A percentile compares a stretch with the other conserved stretches of the same genome.
phyloP scores from a whole-genome alignment of 2,329 filamentous ascomycete genomes.

The Bimuria novae-zelandiae region DNA sequence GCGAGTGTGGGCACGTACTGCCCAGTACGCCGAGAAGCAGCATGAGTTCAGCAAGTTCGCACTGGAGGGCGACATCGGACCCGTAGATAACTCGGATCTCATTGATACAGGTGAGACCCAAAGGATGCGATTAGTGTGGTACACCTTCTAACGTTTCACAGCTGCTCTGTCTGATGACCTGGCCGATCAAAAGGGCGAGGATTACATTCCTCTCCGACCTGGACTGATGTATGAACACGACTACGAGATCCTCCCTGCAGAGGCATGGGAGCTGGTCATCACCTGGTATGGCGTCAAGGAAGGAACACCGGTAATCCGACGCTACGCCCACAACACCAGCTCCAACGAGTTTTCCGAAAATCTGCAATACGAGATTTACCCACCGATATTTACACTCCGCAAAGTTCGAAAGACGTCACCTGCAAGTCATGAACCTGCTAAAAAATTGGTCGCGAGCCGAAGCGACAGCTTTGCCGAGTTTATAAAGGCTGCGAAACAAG shows the following conservation, averaged over 20 bases:
- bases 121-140: not conserved
- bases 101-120: slow-evolving; percentile 31
- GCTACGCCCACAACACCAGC: slow-evolving; percentile 78
- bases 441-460: slow-evolving; percentile 71
- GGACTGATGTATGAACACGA: slow-evolving; percentile 68
- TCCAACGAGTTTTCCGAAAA: slow-evolving; percentile 62
- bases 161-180: slow-evolving; percentile 29
- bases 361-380: slow-evolving; percentile 80
- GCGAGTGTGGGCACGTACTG: slow-evolving; percentile 41
- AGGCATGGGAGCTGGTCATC: slow-evolving; percentile 80
- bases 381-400: slow-evolving; percentile 82
- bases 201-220: slow-evolving; percentile 74
- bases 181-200: slow-evolving; percentile 48
- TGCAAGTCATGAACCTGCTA: slow-evolving; percentile 65
- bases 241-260: slow-evolving; percentile 75
- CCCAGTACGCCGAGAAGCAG: slow-evolving; percentile 43
- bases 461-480: slow-evolving; percentile 74
- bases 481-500: slow-evolving; percentile 71
- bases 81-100: slow-evolving; percentile 86
- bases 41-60: slow-evolving; percentile 64
- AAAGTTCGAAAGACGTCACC: slow-evolving; percentile 70
- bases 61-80: slow-evolving; percentile 69
- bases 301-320: slow-evolving; percentile 71
- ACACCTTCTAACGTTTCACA: not conserved
- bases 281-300: slow-evolving; percentile 80